phyloP scores from a whole-genome alignment of 2,329 filamentous ascomycete genomes.

The Blastomyces gilchristii region DNA sequence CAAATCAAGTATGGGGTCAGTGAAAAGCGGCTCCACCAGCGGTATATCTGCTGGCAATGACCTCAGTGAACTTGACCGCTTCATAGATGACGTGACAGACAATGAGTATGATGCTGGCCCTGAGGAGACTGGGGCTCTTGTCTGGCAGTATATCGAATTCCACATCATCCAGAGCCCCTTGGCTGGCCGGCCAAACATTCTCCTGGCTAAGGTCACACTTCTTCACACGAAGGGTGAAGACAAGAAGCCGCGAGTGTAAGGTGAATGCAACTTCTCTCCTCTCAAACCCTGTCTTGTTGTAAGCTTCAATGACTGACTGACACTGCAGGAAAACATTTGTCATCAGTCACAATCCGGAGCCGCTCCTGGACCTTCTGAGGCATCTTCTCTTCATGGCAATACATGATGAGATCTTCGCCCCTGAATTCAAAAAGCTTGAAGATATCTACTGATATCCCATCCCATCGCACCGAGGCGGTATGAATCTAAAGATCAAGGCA shows the following conservation, averaged over 20 bases:
- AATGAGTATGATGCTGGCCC: conserved; percentile 17
- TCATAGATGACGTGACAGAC: conserved; percentile 15
- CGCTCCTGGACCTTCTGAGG: conserved; percentile 15
- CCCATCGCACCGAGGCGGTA: conserved; percentile 11
- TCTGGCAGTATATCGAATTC: conserved; percentile 18
- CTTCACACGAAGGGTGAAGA: conserved; percentile 19
- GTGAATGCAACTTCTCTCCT: background rate
- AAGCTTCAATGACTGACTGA: conserved; percentile 7
- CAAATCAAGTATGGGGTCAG: conserved; percentile 1
- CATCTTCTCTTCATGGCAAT: conserved; percentile 15
- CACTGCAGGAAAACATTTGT: conserved; percentile 17
- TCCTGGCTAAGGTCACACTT: too few species aligned
- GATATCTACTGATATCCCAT: conserved; percentile 16
- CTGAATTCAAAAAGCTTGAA: conserved; percentile 10
- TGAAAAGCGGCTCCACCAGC: conserved; percentile 3
- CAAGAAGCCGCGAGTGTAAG: conserved; percentile 17
- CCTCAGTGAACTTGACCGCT: conserved; percentile 4
- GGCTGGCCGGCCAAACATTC: background rate
- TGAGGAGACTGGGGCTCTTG: conserved; percentile 15
- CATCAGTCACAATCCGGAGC: conserved; percentile 16
- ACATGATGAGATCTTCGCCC: conserved; percentile 15
- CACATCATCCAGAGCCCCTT: conserved; percentile 16
- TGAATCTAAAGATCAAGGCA: conserved; percentile 17
- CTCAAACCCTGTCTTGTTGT: background rate
- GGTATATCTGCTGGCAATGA: conserved; percentile 5